Base-by-base conservation (phyloP, 2,329 filamentous ascomycete species). In the Aureobasidium namibiae region DNA sequence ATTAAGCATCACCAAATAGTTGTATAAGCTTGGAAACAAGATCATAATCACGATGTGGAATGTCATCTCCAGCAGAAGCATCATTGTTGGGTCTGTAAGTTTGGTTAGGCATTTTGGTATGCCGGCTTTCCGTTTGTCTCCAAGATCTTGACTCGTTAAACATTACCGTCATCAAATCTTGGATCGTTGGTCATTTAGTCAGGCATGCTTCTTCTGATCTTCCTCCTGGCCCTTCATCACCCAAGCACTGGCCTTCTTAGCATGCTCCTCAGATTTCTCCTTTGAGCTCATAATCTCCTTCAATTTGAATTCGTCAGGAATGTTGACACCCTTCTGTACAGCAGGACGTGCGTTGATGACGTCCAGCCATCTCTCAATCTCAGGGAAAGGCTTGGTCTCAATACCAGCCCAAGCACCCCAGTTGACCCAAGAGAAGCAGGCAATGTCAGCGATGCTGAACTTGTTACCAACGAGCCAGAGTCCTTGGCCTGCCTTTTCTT, bases 371-470 rank as follows among this genome's bases (percentile, higher is more conserved):
- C 61, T 63, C 61, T 65, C 53, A 44, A 73, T 24, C 24, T 62
- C 63, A 9, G 65, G 61, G 56, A 73, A 75, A 5, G 56, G 46
- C 21, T 67, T 64, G 26, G 67, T 60, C 9, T 64, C 61, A 14
- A 75, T 63, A 6, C 71, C 72, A 8, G 72, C 70, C 72, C 72
- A 75, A 45, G 72, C 72, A 9, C 68, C 71, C 72, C 72, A 74
- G 54, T 75, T 74, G 61, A 78, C 70, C 78, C 78, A 80, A 3
- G 68, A 65, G 61, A 73, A 80, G 61, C 68, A 75, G 11, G 75
- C 74, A 45, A 79, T 72, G 62, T 80, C 77, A 10, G 76, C 77
- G 61, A 79, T 76, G 1, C 73, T 77, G 61, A 74, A 78, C 61
- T 77, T 78, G 31, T 70, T 64, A 0, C 77, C 76, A 0, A 77